Conservation (phyloP, 2,329 filamentous ascomycete genomes). For the Trichoderma breve region DNA sequence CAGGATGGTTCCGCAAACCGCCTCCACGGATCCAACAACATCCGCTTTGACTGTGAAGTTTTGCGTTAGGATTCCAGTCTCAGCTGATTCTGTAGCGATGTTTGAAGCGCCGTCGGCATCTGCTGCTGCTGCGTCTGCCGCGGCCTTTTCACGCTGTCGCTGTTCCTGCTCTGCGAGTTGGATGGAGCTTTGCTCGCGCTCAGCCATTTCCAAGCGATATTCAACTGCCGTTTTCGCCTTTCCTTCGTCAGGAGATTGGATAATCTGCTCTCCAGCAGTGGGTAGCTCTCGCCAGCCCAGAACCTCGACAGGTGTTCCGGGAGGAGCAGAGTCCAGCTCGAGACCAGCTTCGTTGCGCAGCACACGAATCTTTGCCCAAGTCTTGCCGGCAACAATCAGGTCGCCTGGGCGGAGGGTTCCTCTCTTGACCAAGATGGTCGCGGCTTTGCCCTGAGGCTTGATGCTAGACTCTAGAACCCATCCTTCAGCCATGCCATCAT, state of each 20-base stretch:
- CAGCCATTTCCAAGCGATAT: slow-evolving; percentile 69
- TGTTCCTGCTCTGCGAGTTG: slow-evolving; percentile 74
- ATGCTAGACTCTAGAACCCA: slow-evolving; percentile 92
- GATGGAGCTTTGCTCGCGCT: slow-evolving; percentile 70
- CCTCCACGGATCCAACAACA: slow-evolving; percentile 90
- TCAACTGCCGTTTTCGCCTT: slow-evolving; percentile 75
- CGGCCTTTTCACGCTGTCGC: slow-evolving; percentile 56
- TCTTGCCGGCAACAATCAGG: slow-evolving; percentile 80
- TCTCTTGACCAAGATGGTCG: slow-evolving; percentile 83
- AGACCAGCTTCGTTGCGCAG: slow-evolving; percentile 82
- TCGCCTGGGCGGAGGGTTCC: slow-evolving; percentile 82
- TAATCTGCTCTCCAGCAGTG: slow-evolving; percentile 78
- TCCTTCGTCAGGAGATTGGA: slow-evolving; percentile 77
- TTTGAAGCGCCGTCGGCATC: slow-evolving; percentile 37
- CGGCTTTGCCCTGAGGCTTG: slow-evolving; percentile 78
- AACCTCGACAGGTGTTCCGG: slow-evolving; percentile 87
- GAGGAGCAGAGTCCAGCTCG: slow-evolving; percentile 69
- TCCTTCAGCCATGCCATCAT: slow-evolving; percentile 76
- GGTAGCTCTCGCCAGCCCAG: slow-evolving; percentile 89
- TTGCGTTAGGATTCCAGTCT: slow-evolving; percentile 53
- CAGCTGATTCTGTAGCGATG: slow-evolving; percentile 33
- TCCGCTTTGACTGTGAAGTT: slow-evolving; percentile 90
- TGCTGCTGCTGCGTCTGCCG: slow-evolving; percentile 37
- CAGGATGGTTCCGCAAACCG: slow-evolving; percentile 73
- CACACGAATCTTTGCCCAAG: slow-evolving; percentile 82